phyloP scores from a whole-genome alignment of 306 rosid species.

The Pyrus betulifolia region DNA sequence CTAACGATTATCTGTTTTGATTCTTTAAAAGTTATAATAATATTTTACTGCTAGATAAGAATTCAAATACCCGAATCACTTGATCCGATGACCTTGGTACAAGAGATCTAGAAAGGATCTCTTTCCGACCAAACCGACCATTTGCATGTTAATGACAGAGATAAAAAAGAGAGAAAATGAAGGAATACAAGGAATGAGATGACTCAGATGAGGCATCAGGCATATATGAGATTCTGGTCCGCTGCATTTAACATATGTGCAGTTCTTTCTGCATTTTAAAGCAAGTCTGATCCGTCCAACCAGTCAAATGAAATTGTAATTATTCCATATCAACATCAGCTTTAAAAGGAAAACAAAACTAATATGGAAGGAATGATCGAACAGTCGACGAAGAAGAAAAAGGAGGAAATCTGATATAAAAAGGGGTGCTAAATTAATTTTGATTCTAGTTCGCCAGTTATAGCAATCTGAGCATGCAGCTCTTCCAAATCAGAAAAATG shows the following conservation, averaged over 20 bases:
- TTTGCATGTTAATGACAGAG: neutral
- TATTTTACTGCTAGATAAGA: too few species aligned
- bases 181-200: neutral
- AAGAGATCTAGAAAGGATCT: too few species aligned
- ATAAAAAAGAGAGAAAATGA: too few species aligned
- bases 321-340: neutral
- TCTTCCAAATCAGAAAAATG: too few species aligned
- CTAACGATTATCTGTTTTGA: accelerated
- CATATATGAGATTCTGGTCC: neutral
- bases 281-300: neutral
- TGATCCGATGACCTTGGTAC: accelerated
- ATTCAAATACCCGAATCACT: accelerated
- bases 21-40: too few species aligned
- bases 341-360: neutral
- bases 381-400: too few species aligned
- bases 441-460: too few species aligned
- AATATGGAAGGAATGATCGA: neutral
- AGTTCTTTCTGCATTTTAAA: neutral
- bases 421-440: too few species aligned
- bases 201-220: too few species aligned
- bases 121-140: neutral
- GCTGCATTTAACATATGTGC: neutral
- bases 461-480: too few species aligned
- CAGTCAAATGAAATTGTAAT: too few species aligned
- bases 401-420: too few species aligned